Evolutionary conservation across 1,139 yeast genomes (phyloP), one percentile per base, ranked within the genome.

Genomic region (Arxiozyma heterogenica): DNA sequence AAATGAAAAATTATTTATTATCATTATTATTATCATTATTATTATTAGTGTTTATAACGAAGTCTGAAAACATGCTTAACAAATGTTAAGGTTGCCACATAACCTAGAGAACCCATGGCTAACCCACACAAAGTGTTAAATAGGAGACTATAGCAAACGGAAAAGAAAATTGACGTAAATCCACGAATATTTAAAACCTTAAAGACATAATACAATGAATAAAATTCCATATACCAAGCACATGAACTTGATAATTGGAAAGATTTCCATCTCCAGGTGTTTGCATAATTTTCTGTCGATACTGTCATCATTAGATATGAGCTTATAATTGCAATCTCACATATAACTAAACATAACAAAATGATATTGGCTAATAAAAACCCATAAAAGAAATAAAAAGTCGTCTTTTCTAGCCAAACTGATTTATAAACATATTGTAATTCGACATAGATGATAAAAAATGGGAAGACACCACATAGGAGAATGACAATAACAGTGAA

Each of bases 381-480:
- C 4, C 95, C 94, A 68, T 86, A 88, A 80, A 84, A 80, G 71
- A 83, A 85, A 69, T 85, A 84, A 65, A 83, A 86, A 0, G 93
- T 81, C 1, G 91, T 81, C 68, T 85, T 85, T 62, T 86, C 90
- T 55, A 84, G 73, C 93, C 95, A 87, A 18, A 87, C 75, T 1
- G 93, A 81, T 66, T 86, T 83, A 72, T 85, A 83, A 42, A 88
- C 79, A 67, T 83, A 86, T 56, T 83, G 73, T 57, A 89, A 73
- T 66, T 89, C 96, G 52, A 86, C 90, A 63, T 84, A 84, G 18
- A 86, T 83, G n/a, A 88, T 82, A 20, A 85, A 82, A 66, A 87
- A 88, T 23, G 96, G 95, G 50, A 86, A 54, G 20, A 56, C 42
- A 21, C 60, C 61, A 49, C 59, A 47, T 1, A 46, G 38, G 21